These are phyloP conservation scores for Vigna nakashimae DNA, from an alignment of 306 rosid genomes.

Conservation along the genomic window DNA sequence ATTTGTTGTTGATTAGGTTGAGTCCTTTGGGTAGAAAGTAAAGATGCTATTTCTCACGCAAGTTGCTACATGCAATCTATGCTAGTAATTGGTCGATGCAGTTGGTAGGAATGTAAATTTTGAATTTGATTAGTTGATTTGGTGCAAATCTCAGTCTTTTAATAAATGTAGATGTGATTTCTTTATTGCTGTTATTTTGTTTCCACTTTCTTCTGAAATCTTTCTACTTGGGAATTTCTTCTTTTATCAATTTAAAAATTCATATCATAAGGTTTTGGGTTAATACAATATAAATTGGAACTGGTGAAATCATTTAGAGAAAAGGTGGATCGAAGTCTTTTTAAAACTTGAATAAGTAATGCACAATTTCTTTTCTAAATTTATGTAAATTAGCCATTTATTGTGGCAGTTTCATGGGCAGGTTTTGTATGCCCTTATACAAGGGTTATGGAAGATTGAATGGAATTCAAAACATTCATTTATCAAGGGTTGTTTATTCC, in stretches of 20 bases:
- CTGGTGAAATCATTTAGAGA: neutral
- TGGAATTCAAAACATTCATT: neutral
- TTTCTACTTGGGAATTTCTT: neutral
- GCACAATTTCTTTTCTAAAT: neutral
- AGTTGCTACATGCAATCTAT: neutral
- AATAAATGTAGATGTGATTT: neutral
- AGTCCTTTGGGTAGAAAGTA: neutral
- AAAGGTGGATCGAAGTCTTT: slow-evolving; percentile 4
- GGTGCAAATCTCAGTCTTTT: slow-evolving; percentile 3
- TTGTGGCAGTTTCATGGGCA: slow-evolving; percentile 8
- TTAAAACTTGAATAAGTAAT: neutral
- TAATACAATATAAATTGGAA: neutral
- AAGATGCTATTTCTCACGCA: neutral
- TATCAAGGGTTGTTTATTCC: slow-evolving; percentile 21
- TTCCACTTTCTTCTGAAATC: slow-evolving; percentile 4
- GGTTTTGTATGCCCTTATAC: neutral
- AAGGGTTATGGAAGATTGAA: slow-evolving; percentile 1
- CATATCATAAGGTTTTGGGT: slow-evolving; percentile 3
- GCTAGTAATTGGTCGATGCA: neutral
- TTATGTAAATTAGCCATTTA: neutral
- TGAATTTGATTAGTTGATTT: neutral
- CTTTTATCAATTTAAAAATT: neutral
- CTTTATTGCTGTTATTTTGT: neutral
- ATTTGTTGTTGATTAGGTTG: neutral
- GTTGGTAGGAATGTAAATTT: neutral